These are phyloP conservation scores for Isoetes taiwanensis DNA, from an alignment of 75 land plant genomes.

Conservation along the genomic window DNA sequence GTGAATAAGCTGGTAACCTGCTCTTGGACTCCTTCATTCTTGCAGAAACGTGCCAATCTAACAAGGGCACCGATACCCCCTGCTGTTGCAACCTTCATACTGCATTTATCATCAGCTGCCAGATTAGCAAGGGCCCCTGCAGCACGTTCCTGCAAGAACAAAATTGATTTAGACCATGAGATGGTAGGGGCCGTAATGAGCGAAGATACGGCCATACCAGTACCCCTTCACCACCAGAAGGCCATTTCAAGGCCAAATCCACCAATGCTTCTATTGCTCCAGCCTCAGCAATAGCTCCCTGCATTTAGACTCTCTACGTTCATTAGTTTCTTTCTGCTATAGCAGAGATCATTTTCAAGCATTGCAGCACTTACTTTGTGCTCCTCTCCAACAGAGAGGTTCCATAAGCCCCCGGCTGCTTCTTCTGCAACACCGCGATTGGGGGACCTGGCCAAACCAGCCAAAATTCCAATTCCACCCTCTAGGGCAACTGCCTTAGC, in stretches of 20 bases:
- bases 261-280: slow-evolving; percentile 91
- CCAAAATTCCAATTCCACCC: slow-evolving; percentile 87
- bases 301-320: too few relatives aligned
- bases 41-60: slow-evolving; percentile 77
- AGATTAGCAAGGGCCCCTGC: slow-evolving; percentile 98
- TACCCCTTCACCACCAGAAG: slow-evolving; percentile 78
- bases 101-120: slow-evolving; percentile 98
- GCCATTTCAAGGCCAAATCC: slow-evolving; percentile 92
- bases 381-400: slow-evolving; percentile 98
- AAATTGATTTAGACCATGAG: not conserved
- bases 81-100: slow-evolving; percentile 86
- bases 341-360: not conserved
- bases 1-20: slow-evolving; percentile 46
- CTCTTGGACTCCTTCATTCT: slow-evolving; percentile 93
- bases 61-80: slow-evolving; percentile 96
- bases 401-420: slow-evolving; percentile 99
- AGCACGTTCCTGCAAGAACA: slow-evolving; percentile 62
- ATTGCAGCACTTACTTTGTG: slow-evolving; percentile 58
- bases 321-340: not conserved
- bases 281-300: slow-evolving; percentile 95
- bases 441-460: slow-evolving; percentile 74
- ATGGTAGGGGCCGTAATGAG: not conserved
- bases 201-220: slow-evolving; percentile 33
- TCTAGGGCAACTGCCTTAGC: slow-evolving; percentile 90
- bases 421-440: slow-evolving; percentile 96